phyloP scores from a whole-genome alignment of 2,329 filamentous ascomycete species.

The Didymella keratinophila region DNA sequence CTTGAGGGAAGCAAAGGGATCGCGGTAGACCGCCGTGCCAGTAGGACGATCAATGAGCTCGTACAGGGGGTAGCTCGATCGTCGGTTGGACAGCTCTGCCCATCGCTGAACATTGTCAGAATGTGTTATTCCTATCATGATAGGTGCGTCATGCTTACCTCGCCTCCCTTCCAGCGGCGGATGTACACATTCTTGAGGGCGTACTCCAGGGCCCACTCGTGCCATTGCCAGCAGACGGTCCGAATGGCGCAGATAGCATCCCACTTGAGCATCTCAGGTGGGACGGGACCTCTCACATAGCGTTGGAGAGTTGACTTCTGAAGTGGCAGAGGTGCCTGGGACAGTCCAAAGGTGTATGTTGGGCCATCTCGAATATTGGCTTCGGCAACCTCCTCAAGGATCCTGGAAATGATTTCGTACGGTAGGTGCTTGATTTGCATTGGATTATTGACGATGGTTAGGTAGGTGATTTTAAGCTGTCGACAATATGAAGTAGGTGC shows the following conservation, averaged over 20 bases:
- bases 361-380: conserved; percentile 58
- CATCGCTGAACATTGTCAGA: conserved; percentile 55
- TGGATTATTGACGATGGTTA: conserved; percentile 34
- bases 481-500: conserved; percentile 10
- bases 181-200: conserved; percentile 61
- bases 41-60: conserved; percentile 58
- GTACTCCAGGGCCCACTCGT: conserved; percentile 62
- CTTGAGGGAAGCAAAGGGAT: conserved; percentile 60
- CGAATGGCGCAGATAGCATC: conserved; percentile 59
- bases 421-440: conserved; percentile 61
- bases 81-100: conserved; percentile 57
- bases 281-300: conserved; percentile 61
- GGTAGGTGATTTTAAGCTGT: conserved; percentile 5
- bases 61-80: conserved; percentile 57
- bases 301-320: conserved; percentile 56
- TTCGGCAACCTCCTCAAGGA: conserved; percentile 59
- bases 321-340: conserved; percentile 57
- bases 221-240: conserved; percentile 60
- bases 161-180: conserved; percentile 60
- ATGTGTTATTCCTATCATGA: background rate
- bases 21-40: conserved; percentile 60
- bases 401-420: conserved; percentile 60
- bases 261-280: conserved; percentile 61
- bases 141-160: conserved; percentile 35
- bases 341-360: conserved; percentile 62